Base-by-base conservation (phyloP, 768 basidiomycete species). In the Mycena amicta region DNA sequence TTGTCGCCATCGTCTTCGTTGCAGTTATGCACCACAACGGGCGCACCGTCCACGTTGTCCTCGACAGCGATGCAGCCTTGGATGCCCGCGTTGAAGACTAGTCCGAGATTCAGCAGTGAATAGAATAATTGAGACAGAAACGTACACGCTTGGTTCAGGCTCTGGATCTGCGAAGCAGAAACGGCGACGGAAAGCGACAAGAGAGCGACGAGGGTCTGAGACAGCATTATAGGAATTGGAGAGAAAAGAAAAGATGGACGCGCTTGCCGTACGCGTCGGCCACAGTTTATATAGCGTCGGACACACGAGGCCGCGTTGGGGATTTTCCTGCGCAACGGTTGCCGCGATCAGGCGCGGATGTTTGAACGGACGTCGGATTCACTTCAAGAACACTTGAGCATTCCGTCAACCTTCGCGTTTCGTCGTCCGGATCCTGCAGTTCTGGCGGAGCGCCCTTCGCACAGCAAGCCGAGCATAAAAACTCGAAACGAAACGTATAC, bases 1-100 rank as follows among this genome's bases (percentile, higher is more conserved):
- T 25, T 20, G 26, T 43, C 18, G 53, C 20, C 50, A 37, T 41
- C 12, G 53, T 13, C 50, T 50, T 41, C 12, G 46, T 55, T 55
- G 54, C 54, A 55, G 54, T 55, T 23, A 30, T 55, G 54, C 8
- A 55, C 47, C 26, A 49, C 39, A 22, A 55, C 41, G 23, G 54
- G 46, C 22, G 25, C 28, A 13, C 54, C 54, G 28, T 31, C 54
- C 15, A 29, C 33, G 23, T 55, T 55, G 8, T 46, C 27, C 6
- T 28, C 30, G 4, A 49, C 46, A 23, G 54, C 43, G 41, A 55
- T 49, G 23, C 54, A 55, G 20, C 54, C 54, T 46, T 55, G 54
- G 27, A 55, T 37, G 18, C 54, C 54, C 16, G 46, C 54, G 46
- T n/a, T 39, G 29, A 3, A 8, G 31, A 49, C 54, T 49, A 11